Evolutionary conservation across 352 stramenopile species (phyloP).

Genomic region (Phytophthora constricta): DNA sequence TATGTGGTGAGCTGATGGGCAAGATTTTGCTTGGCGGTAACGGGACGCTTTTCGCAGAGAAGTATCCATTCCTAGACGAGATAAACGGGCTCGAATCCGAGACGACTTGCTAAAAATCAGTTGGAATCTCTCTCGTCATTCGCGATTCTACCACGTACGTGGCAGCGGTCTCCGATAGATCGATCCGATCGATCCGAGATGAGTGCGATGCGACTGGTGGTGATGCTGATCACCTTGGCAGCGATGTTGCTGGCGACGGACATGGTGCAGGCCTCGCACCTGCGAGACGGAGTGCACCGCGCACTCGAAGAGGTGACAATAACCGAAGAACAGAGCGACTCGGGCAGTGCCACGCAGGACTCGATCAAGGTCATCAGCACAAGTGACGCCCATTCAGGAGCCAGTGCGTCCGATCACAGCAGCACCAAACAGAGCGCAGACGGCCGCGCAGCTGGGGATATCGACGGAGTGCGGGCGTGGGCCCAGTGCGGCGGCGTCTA

Average conservation of each 20-base stretch:
- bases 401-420: conserved; percentile 6
- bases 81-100: no score
- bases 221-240: neutral
- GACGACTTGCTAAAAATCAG: neutral
- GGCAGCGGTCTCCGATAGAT: neutral
- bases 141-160: neutral
- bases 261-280: conserved; percentile 9
- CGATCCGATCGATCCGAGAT: conserved; percentile 7
- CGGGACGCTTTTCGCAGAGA: no score
- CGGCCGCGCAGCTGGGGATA: conserved; percentile 2
- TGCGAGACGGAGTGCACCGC: conserved; percentile 4
- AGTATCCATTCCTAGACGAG: conserved; percentile 14
- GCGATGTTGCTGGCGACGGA: conserved; percentile 2
- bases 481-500: conserved; percentile 39
- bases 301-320: neutral
- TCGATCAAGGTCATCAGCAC: conserved; percentile 2
- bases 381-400: conserved; percentile 1
- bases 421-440: conserved; percentile 7
- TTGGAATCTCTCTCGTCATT: neutral
- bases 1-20: no score
- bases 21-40: no score
- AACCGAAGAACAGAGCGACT: neutral
- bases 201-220: conserved; percentile 17
- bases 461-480: conserved; percentile 27
- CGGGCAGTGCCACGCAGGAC: conserved; percentile 22